Evolutionary conservation across 371 early-diverging fungal species (phyloP).

Genomic region (Rhizopus stolonifer): DNA sequence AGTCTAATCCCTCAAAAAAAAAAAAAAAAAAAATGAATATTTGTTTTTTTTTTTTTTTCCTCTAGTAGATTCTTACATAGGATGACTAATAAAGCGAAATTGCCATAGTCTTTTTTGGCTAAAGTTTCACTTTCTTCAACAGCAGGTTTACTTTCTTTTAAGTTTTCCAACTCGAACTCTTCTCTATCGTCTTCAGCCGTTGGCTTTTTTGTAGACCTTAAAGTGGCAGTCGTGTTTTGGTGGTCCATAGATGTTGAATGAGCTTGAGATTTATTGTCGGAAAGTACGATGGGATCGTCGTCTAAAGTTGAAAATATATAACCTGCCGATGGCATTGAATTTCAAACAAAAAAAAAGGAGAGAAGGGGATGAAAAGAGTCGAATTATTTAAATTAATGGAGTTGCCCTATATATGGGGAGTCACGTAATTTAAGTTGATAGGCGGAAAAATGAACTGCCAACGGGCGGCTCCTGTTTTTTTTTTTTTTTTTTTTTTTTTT

Average conservation of each 20-base stretch:
- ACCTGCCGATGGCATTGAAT: conserved; percentile 32
- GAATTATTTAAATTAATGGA: not conserved
- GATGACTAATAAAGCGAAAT: conserved; percentile 64
- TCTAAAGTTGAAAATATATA: conserved; percentile 39
- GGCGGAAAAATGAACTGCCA: too few species aligned
- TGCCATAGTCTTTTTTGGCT: conserved; percentile 54
- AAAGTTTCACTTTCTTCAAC: conserved; percentile 19
- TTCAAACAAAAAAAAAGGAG: not conserved
- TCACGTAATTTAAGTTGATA: too few species aligned
- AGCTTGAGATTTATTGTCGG: conserved; percentile 2
- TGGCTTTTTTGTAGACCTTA: conserved; percentile 30
- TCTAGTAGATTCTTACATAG: conserved; percentile 53
- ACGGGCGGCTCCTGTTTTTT: too few species aligned
- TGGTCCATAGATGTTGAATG: conserved; percentile 37
- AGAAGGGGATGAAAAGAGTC: not conserved
- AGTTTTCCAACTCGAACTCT: conserved; percentile 34
- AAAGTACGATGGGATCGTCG: conserved; percentile 39
- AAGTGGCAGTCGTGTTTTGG: conserved; percentile 26
- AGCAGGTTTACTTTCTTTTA: conserved; percentile 4
- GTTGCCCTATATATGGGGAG: too few species aligned
- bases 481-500: too few species aligned
- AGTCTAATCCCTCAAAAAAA: conserved; percentile 55
- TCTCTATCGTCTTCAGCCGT: conserved; percentile 32
- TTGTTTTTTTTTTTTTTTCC: too few species aligned
- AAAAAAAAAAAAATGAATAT: not conserved